A percentile compares a stretch with the other conserved stretches of the same genome.
These are phyloP conservation scores for Sugiyamaella marilandica DNA, from an alignment of 805 yeast genomes.

Conservation along the genomic window DNA sequence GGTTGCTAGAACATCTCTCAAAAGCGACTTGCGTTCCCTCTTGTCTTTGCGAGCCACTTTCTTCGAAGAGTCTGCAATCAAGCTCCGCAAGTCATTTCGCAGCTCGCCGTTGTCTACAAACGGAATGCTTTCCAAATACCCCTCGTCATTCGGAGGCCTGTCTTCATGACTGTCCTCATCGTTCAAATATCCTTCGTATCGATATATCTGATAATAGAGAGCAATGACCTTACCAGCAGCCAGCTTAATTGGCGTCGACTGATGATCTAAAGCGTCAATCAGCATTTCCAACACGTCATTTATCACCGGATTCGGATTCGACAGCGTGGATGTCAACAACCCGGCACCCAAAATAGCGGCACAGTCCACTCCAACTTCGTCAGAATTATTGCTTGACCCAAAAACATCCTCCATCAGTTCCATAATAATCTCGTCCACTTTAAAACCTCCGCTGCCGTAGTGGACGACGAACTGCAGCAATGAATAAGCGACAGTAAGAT, in stretches of 20 bases:
- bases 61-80: constrained; percentile 51
- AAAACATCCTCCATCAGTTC: constrained; percentile 25
- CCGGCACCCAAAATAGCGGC: constrained; percentile 31
- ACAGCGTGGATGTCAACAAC: constrained; percentile 24
- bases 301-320: constrained; percentile 39
- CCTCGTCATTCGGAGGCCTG: constrained; percentile 38
- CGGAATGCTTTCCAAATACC: constrained; percentile 51
- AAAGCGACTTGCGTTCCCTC: constrained; percentile 53
- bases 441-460: constrained; percentile 34
- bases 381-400: constrained; percentile 17
- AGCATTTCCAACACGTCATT: constrained; percentile 40
- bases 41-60: constrained; percentile 59
- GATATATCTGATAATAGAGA: constrained; percentile 47
- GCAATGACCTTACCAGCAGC: constrained; percentile 56
- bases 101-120: constrained; percentile 39
- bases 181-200: constrained; percentile 34
- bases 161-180: constrained; percentile 37
- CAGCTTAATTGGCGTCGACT: constrained; percentile 43
- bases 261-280: constrained; percentile 41
- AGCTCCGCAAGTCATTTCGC: constrained; percentile 21
- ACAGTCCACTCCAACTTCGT: constrained; percentile 26
- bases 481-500: constrained; percentile 26
- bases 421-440: constrained; percentile 24
- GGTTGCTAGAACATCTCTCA: constrained; percentile 52
- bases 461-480: constrained; percentile 28